Evolutionary conservation across 2,329 filamentous ascomycete species (phyloP).

Genomic region (Delphinella strobiligena): DNA sequence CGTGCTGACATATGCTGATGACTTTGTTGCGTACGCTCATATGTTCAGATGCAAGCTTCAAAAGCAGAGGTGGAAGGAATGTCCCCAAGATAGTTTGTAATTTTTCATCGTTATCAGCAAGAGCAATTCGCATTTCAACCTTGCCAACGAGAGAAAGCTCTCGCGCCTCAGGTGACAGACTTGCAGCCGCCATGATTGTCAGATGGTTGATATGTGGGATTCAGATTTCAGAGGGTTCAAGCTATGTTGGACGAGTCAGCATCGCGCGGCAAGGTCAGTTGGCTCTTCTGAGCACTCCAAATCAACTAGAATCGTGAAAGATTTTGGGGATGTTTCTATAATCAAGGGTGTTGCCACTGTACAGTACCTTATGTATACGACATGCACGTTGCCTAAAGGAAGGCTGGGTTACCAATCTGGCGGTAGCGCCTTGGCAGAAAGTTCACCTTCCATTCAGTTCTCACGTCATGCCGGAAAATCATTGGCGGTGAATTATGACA

Average conservation of each 20-base stretch:
- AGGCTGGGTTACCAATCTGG: too few species aligned
- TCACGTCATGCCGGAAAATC: not conserved
- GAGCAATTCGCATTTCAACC: conserved; percentile 71
- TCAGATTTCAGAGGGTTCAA: too few species aligned
- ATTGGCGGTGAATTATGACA: too few species aligned
- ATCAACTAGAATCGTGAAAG: too few species aligned
- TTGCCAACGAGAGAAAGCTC: conserved; percentile 76
- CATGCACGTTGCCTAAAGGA: not conserved
- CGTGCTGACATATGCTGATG: conserved; percentile 58
- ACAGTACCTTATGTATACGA: not conserved
- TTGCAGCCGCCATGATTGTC: conserved; percentile 20
- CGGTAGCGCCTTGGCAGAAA: not conserved
- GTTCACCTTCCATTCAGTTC: not conserved
- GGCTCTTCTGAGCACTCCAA: too few species aligned
- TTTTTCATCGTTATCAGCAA: conserved; percentile 74
- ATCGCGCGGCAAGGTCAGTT: too few species aligned
- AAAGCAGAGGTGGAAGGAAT: conserved; percentile 68
- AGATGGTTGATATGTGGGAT: not conserved
- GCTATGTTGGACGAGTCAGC: too few species aligned
- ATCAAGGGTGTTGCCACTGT: too few species aligned
- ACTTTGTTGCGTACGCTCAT: conserved; percentile 70
- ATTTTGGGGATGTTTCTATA: too few species aligned
- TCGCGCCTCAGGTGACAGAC: conserved; percentile 42
- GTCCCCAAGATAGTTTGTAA: conserved; percentile 65
- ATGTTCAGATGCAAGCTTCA: conserved; percentile 77